Base-by-base conservation (phyloP, 371 early-diverging fungal genomes). In the Haplosporangium sp. region DNA sequence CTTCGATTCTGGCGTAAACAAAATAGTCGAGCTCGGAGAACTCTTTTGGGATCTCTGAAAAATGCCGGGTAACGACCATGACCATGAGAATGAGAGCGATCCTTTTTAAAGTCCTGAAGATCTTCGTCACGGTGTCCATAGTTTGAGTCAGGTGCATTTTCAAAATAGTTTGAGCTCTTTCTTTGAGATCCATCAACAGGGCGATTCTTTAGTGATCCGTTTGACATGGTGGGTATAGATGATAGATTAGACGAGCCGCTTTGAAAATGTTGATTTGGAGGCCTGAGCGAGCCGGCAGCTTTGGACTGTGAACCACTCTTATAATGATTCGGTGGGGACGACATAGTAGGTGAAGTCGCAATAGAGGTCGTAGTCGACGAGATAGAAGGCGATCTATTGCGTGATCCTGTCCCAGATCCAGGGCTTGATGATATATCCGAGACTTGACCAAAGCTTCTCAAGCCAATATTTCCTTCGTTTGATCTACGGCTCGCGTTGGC, bases 1-100 rank as follows among this genome's bases (percentile, higher is more conserved):
- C 81, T 59, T 42, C 79, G 65, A 44, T 67, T 73, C 56, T 67
- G 66, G 19, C 81, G 68, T 11, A 74, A 52, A 27, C 75, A 71
- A 69, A 81, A 71, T 0, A 74, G 20, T 6, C 69, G 74, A 34
- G 71, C 34, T 17, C 69, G 71, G 1, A 81, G 56, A 13, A 62
- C 57, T 19, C 74, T 62, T 55, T 48, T 65, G 7, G 78, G 71
- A 17, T 59, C 52, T 0, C 27, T 61, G 44, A 78, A 61, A 15
- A 67, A n/a, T 44, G 63, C 19, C 0, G 76, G 76, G 34, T 48
- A 53, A 6, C 20, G 20, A 0, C 13, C 2, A 13, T 44, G 44
- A 44, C 44, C 44, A 44, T 44, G 44, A 8, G 4, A 45, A 11
- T 5, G 55, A 9, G 15, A 50, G 13, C 52, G 72, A 48, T 59